Percentiles rank a stretch among this genome's conserved stretches.
These are phyloP conservation scores for Allium sativum DNA, from an alignment of 106 monocot species.

Conservation along the genomic window DNA sequence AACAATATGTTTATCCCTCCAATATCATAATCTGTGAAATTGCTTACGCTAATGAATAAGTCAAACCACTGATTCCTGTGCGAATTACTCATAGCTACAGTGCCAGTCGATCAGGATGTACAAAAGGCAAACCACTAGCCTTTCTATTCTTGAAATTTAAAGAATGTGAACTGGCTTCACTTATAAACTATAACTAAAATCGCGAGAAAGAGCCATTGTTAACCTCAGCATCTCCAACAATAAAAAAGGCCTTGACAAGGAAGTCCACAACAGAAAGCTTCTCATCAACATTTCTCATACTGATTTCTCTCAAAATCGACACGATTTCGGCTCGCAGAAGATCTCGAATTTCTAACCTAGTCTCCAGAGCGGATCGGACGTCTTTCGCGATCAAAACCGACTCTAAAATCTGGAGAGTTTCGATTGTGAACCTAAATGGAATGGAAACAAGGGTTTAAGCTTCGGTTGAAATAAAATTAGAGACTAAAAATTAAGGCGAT, in stretches of 20 bases:
- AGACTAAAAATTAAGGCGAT: neutral
- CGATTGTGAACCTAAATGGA: slow-evolving; percentile 30
- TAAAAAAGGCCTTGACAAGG: slow-evolving; percentile 71
- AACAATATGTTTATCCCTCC: no score
- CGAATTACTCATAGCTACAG: no score
- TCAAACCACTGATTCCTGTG: no score
- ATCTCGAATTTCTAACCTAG: slow-evolving; percentile 29
- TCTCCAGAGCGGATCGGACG: slow-evolving; percentile 32
- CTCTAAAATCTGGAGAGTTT: slow-evolving; percentile 46
- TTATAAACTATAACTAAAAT: no score
- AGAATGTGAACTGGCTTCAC: no score
- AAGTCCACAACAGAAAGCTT: slow-evolving; percentile 59
- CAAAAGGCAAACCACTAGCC: no score
- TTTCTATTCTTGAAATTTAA: no score
- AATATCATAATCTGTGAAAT: no score
- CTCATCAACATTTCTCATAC: slow-evolving; percentile 16
- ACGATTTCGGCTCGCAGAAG: slow-evolving; percentile 36
- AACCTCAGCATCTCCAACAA: slow-evolving; percentile 76
- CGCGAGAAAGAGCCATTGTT: neutral
- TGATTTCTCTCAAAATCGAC: slow-evolving; percentile 23
- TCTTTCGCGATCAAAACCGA: slow-evolving; percentile 42
- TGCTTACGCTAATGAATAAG: no score
- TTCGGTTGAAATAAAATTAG: no score
- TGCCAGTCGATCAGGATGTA: no score
- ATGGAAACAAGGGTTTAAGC: no score